Conservation (phyloP, 331 rosid genomes). For the Telfairia occidentalis region DNA sequence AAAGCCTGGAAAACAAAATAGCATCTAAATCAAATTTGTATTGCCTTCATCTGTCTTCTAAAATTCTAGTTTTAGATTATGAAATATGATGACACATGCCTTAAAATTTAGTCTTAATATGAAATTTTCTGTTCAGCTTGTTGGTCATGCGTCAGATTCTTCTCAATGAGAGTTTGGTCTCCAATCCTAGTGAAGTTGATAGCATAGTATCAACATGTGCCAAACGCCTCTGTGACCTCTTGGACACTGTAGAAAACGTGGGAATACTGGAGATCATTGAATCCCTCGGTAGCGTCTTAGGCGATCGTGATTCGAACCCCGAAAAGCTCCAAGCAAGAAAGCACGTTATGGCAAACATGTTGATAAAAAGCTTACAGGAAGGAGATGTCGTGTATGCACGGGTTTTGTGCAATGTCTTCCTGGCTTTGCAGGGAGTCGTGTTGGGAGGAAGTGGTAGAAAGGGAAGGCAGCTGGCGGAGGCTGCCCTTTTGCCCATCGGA, state of each 20-base stretch:
- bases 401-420: neutral
- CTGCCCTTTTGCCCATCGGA: constrained; percentile 5
- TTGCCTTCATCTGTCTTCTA: neutral
- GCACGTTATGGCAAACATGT: constrained; percentile 15
- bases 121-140: neutral
- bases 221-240: constrained; percentile 3
- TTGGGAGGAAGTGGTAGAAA: constrained; percentile 14
- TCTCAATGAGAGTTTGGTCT: constrained; percentile 5
- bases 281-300: neutral
- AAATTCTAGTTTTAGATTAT: neutral
- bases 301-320: neutral
- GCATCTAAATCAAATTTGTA: neutral
- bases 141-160: constrained; percentile 13
- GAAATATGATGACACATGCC: neutral
- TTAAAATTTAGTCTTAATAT: neutral
- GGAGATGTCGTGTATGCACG: neutral
- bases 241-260: constrained; percentile 5
- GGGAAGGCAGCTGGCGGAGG: constrained; percentile 13
- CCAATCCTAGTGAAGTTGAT: constrained; percentile 1
- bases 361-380: constrained; percentile 15
- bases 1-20: too few relatives aligned
- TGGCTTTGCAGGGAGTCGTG: constrained; percentile 12
- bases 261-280: constrained; percentile 15
- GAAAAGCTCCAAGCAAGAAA: constrained; percentile 15
- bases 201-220: neutral